Evolutionary conservation across 148 eudicot genomes (phyloP).

Genomic region (Mesembryanthemum crystallinum): DNA sequence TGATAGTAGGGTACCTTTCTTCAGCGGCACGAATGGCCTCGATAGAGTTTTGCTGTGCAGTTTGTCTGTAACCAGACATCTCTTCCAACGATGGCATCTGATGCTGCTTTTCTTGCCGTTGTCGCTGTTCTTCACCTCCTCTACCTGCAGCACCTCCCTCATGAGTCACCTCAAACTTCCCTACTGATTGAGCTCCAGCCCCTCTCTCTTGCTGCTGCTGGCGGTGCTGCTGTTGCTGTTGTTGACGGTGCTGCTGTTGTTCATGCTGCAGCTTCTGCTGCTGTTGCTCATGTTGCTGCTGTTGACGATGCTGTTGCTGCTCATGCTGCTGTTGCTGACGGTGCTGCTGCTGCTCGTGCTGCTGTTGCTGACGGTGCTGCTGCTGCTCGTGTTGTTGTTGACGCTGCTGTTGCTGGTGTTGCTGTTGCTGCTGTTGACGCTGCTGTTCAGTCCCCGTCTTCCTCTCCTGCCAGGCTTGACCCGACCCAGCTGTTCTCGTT

Average conservation of each 20-base stretch:
- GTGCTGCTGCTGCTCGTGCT: neutral
- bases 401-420: neutral
- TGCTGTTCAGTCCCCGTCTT: too few species aligned
- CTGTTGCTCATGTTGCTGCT: neutral
- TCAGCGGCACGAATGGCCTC: constrained; percentile 63
- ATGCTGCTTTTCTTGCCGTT: constrained; percentile 1
- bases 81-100: constrained; percentile 44
- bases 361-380: neutral
- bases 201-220: too few species aligned
- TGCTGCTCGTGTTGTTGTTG: neutral
- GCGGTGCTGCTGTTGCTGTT: neutral
- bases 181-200: neutral
- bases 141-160: neutral
- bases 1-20: constrained; percentile 30
- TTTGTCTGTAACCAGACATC: constrained; percentile 42
- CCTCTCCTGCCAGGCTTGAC: too few species aligned
- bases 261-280: neutral
- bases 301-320: neutral
- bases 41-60: constrained; percentile 71
- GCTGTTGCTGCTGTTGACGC: neutral
- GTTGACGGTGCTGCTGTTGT: neutral
- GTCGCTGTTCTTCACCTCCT: neutral
- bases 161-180: constrained; percentile 18
- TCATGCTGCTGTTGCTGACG: neutral
- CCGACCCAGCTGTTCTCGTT: neutral